Evolutionary conservation across 352 stramenopile species (phyloP), one percentile per base, ranked within the genome.

Genomic region (Labyrinthula sp.): DNA sequence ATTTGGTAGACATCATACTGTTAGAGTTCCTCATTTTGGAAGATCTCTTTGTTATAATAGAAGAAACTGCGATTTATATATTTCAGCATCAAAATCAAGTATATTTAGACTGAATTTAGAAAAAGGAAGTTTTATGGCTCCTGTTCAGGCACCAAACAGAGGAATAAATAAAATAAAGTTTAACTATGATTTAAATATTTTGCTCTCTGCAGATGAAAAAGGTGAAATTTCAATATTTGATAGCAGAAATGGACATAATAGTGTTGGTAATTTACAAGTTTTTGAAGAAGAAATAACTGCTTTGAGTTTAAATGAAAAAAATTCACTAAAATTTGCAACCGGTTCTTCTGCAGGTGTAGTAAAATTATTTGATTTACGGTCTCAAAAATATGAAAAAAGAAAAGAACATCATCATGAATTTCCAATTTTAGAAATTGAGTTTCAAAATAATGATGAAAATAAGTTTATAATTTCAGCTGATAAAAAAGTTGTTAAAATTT

Each of bases 401-500:
- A 86, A 85, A 55, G 66, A 67, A 35, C 75, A 86, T 47, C 74
- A 80, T 55, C 83, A 86, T 43, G 71, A 73, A 7, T 62, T 85
- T 20, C 72, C 69, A 0, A 94, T 95, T 60, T 61, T 92, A 36
- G 75, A 82, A 47, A 38, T 93, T 30, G 75, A 89, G 56, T 95
- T 95, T 60, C 68, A 78, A 58, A 17, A 9, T 15, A 15, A 34
- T 50, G 58, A 57, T 28, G n/a, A n/a, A n/a, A n/a, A n/a, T n/a
- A 71, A 67, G 15, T 85, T 84, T 39, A 68, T 98, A 14, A 60
- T 96, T 8, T 93, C 79, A 21, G 73, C 75, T 4, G 88, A 99
- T 64, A 66, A 79, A 31, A 95, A 97, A 60, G 69, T 94, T 36
- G 81, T 97, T 39, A 97, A 97, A 66, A 82, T 95, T 55, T 99